Evolutionary conservation across 2,329 filamentous ascomycete species (phyloP), one percentile per base, ranked within the genome.

Genomic region (Cytospora paraplurivora): DNA sequence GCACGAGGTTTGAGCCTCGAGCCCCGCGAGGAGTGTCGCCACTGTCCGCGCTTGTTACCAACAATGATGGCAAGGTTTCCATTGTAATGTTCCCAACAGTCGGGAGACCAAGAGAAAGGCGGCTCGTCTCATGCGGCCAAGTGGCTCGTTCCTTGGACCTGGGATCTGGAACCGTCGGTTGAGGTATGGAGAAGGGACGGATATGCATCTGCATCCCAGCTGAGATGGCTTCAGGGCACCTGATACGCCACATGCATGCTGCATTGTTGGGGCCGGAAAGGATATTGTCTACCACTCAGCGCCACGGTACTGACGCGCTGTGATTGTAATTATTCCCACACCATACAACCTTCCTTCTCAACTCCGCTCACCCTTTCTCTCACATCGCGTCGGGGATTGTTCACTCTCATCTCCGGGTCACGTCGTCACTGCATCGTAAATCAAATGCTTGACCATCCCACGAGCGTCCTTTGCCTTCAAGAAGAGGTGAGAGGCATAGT

Each of bases 401-500:
- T 13, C n/a, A 33, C 51, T 54, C 37, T 5, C 37, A 17, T 49
- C 10, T 47, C 44, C 10, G 21, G 44, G 44, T 32, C 47, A 37
- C 19, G 17, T 32, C 56, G 38, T 32, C n/a, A 51, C 38, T 55
- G 13, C n/a, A 33, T 17, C 35, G 32, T 38, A n/a, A 35, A 38
- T 35, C 51, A 55, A 44, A 61, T 41, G 50, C 17, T 61, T 21
- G 8, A 54, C 19, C 50, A 35, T 13, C 19, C 11, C 32, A 32
- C 21, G 27, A 49, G 37, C 44, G n/a, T 37, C 27, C 57, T 53
- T 53, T 52, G 52, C 54, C 57, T 58, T 55, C 35, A 59, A 56
- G 56, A 65, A 56, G 49, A 62, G 63, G 63, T 59, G 56, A 60
- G 54, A 57, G 27, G 50, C 50, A 49, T 27, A 27, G 27, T 27